Base-by-base conservation (phyloP, 345 rosid genomes). In the Eucalyptus tenuipes region DNA sequence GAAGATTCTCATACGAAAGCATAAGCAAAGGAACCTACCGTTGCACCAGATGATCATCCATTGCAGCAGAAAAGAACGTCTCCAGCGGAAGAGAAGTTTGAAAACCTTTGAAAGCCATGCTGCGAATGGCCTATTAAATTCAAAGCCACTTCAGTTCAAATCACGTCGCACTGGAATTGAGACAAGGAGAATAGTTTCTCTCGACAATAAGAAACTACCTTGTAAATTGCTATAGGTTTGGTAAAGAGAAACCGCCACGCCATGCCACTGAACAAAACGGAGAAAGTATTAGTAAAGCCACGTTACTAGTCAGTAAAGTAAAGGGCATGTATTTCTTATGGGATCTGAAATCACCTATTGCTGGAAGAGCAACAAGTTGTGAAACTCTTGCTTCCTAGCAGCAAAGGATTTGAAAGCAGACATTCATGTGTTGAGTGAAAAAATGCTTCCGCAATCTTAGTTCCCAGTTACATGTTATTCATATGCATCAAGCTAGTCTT, bases 171-270 rank as follows among this genome's bases (percentile, higher is more conserved):
- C 24, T 17, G 81, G 79, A 5, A 33, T 18, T 71, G 81, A 68
- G 45, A 33, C 52, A n/a, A 79, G 27, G 52, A 44, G n/a, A 37
- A 87, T 12, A 88, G 82, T 33, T 40, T 24, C 49, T 66, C 86
- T 42, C 1, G 18, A 68, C 1, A 3, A 85, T 8, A 40, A 85
- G 71, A 45, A 64, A 55, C 61, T 92, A 96, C 99, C 99, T 96
- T 97, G 90, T 95, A 94, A 87, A 98, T 98, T 13, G 97, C 96
- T 52, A 96, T 66, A 3, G 99, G 99, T 90, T 96, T 97, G 87
- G 99, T 71, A 90, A 97, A 94, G 87, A 97, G 95, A 95, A 95
- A 96, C n/a, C 98, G 96, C 94, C 98, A 94, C 85, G 95, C 97
- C 88, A 97, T 91, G 49, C 97, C 97, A 71, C 99, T 97, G 94